Conservation (phyloP, 2,329 filamentous ascomycete genomes). For the Colletotrichum higginsianum region DNA sequence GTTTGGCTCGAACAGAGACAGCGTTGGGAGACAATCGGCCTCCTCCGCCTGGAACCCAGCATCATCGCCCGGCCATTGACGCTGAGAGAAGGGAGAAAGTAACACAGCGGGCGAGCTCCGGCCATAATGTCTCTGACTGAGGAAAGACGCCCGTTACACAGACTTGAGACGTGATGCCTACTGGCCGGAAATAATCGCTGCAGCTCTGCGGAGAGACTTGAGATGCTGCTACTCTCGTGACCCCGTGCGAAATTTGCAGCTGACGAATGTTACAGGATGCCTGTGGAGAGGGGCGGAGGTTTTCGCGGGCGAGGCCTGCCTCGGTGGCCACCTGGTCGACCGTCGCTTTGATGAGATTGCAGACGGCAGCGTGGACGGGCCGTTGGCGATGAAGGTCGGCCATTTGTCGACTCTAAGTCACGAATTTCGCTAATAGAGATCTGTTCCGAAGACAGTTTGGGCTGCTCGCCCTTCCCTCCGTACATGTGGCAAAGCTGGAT, state of each 20-base stretch:
- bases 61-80: constrained; percentile 19
- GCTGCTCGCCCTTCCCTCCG: background rate
- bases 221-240: constrained; percentile 33
- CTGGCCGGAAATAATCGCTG: constrained; percentile 3
- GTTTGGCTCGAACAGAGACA: constrained; percentile 20
- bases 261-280: background rate
- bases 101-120: constrained; percentile 19
- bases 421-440: background rate
- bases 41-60: constrained; percentile 15
- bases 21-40: constrained; percentile 19
- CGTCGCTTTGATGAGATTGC: constrained; percentile 12
- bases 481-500: constrained; percentile 29
- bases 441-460: constrained; percentile 5
- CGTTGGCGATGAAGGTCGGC: constrained; percentile 21
- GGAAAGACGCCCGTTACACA: constrained; percentile 22
- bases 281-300: background rate
- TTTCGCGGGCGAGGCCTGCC: background rate
- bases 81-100: constrained; percentile 3
- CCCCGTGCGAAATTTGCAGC: constrained; percentile 24
- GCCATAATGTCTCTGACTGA: constrained; percentile 27
- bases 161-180: constrained; percentile 20
- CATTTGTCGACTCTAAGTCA: constrained; percentile 17
- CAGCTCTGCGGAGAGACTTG: constrained; percentile 36
- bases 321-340: background rate
- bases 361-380: constrained; percentile 14